Conservation (phyloP, 208 protist genomes). For the Strigomonas culicis region DNA sequence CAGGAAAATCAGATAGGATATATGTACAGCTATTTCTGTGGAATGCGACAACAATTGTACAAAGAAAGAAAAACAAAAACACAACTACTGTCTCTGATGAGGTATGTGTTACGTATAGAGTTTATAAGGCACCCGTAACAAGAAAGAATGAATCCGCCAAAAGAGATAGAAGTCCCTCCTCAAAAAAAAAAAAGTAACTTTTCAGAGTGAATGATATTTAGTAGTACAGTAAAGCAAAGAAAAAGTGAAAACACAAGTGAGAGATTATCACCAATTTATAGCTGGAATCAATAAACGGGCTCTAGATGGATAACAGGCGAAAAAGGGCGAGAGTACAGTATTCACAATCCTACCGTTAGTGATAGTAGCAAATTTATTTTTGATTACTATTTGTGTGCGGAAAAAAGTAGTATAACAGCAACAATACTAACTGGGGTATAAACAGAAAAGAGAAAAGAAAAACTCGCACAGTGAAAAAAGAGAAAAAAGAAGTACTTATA, state of each 20-base stretch:
- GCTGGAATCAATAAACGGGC: background rate
- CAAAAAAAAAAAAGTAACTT: background rate
- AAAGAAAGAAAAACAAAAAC: constrained; percentile 5
- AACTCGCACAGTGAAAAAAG: background rate
- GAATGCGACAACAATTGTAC: background rate
- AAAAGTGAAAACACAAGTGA: background rate
- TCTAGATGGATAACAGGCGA: background rate
- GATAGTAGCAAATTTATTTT: background rate
- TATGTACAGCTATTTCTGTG: background rate
- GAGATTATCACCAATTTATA: background rate
- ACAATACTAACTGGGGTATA: background rate
- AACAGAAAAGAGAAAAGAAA: too few species aligned
- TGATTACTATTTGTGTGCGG: background rate
- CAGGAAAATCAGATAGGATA: background rate
- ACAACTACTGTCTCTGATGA: background rate
- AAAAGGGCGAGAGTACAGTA: background rate
- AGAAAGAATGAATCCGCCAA: background rate
- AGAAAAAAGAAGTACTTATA: background rate
- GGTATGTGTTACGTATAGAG: background rate
- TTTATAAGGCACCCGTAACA: constrained; percentile 7
- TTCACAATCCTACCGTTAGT: background rate
- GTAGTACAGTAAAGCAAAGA: background rate
- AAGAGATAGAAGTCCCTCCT: constrained; percentile 8
- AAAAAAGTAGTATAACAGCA: too few species aligned
- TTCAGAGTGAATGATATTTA: background rate